These are phyloP conservation scores for Maudiozyma humilis DNA, from an alignment of 1,139 yeast genomes.

Conservation along the genomic window DNA sequence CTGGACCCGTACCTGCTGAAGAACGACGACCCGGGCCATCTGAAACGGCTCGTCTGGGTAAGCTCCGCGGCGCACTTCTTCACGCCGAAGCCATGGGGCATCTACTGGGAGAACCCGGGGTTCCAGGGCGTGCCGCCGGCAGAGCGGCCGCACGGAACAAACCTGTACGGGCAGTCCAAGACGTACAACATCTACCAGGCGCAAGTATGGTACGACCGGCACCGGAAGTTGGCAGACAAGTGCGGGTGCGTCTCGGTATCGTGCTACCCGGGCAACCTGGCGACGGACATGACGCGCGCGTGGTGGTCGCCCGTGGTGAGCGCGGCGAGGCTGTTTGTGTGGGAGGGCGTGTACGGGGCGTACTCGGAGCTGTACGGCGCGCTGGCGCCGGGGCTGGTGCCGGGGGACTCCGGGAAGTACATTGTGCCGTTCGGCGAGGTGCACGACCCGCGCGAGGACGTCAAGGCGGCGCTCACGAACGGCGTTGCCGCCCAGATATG, in stretches of 20 bases:
- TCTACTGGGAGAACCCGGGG: conserved; percentile 36
- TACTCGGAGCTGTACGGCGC: conserved; percentile 34
- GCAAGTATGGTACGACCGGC: conserved; percentile 35
- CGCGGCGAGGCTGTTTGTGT: conserved; percentile 13
- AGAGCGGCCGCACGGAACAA: conserved; percentile 16
- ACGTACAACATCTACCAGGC: conserved; percentile 40
- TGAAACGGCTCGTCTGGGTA: conserved; percentile 41
- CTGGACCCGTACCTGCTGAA: conserved; percentile 38
- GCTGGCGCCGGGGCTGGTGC: conserved; percentile 33
- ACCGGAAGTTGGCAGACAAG: conserved; percentile 29
- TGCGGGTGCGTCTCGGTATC: conserved; percentile 34
- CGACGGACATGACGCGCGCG: conserved; percentile 38
- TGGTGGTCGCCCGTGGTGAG: conserved; percentile 12
- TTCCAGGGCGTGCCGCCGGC: conserved; percentile 27
- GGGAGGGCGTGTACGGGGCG: conserved; percentile 36
- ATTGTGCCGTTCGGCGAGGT: conserved; percentile 27
- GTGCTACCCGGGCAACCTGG: conserved; percentile 42
- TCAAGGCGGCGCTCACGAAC: conserved; percentile 20
- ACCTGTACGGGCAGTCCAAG: conserved; percentile 40
- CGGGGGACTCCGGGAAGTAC: conserved; percentile 32
- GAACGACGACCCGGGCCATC: conserved; percentile 15
- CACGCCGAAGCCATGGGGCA: conserved; percentile 36
- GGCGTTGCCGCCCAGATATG: no score
- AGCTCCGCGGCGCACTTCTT: conserved; percentile 36
- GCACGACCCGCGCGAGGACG: conserved; percentile 26